Evolutionary conservation across 2,329 filamentous ascomycete genomes (phyloP), one percentile per base, ranked within the genome.

Genomic region (Claviceps sorghi): DNA sequence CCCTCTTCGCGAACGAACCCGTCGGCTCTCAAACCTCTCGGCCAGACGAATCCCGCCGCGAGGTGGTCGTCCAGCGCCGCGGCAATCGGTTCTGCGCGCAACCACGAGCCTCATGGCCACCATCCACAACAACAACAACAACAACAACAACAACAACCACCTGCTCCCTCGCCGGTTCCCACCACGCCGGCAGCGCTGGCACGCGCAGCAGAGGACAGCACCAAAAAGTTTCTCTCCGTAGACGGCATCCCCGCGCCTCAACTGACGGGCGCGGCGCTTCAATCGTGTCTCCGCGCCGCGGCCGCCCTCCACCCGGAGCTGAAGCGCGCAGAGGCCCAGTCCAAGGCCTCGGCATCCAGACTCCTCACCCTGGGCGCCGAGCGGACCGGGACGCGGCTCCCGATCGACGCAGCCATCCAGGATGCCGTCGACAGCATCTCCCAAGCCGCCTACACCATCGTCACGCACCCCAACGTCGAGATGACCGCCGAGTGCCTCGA

Each of bases 401-500:
- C 61, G 11, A 62, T 67, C 38, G 63, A 68, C 50, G 50, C 58
- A 2, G 62, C 68, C 56, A 57, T 76, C 45, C 66, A 66, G 54
- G 69, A 73, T 46, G 70, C 75, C 29, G 66, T 75, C 52, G 68
- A 75, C 58, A 71, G 69, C 58, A 72, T 83, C 52, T 82, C 80
- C 22, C 64, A 75, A 49, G 68, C 77, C 8, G 81, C 84, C n/a
- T 85, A 86, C 64, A 72, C 76, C 40, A 77, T 96, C 52, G 65
- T 95, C 54, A 76, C 77, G 48, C 80, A 91, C 59, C 82, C 84
- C 4, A 81, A 84, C 55, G 82, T 96, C 48, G 86, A 89, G 69
- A 86, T 97, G 62, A 86, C 86, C 4, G 80, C 84, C 9, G 72
- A 77, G 32, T 72, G 91, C 36, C 78, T 97, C 41, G 73, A 78